These are phyloP conservation scores for Colletotrichum abscissum DNA, from an alignment of 2,329 filamentous ascomycete genomes.

Conservation along the genomic window DNA sequence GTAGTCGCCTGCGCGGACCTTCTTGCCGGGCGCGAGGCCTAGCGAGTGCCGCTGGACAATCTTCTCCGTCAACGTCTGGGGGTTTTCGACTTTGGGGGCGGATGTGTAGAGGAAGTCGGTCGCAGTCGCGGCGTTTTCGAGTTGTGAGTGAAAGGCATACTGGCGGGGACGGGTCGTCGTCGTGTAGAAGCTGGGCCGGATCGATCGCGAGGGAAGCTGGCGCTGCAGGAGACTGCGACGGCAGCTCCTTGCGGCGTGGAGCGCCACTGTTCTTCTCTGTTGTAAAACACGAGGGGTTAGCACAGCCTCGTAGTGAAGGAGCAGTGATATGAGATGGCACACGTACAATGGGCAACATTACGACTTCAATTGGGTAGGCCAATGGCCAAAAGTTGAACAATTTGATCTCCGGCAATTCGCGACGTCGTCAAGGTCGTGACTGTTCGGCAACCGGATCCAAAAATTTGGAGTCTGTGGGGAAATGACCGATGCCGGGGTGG, in stretches of 20 bases:
- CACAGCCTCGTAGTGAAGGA: neutral
- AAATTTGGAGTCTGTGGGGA: constrained; percentile 28
- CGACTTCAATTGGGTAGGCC: neutral
- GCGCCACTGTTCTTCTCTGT: constrained; percentile 44
- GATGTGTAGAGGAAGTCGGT: constrained; percentile 66
- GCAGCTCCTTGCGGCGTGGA: constrained; percentile 40
- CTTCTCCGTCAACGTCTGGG: constrained; percentile 92
- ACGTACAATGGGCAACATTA: constrained; percentile 35
- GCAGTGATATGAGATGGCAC: neutral
- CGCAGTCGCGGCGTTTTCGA: constrained; percentile 63
- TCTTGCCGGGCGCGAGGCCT: constrained; percentile 80
- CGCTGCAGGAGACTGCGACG: constrained; percentile 62
- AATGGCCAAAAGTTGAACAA: constrained; percentile 4
- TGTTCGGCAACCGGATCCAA: constrained; percentile 3
- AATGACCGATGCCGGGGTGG: constrained; percentile 10
- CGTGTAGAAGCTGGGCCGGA: constrained; percentile 21
- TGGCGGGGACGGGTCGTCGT: constrained; percentile 44
- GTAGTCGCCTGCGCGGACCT: constrained; percentile 85
- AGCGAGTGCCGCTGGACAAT: constrained; percentile 87
- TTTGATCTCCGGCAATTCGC: constrained; percentile 7
- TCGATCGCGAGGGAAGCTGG: constrained; percentile 22
- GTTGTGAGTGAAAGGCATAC: constrained; percentile 73
- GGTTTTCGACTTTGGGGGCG: constrained; percentile 48
- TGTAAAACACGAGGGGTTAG: neutral
- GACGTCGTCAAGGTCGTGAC: constrained; percentile 8